Conservation (phyloP, 495 filamentous ascomycete species). For the Neurospora sublineolata region DNA sequence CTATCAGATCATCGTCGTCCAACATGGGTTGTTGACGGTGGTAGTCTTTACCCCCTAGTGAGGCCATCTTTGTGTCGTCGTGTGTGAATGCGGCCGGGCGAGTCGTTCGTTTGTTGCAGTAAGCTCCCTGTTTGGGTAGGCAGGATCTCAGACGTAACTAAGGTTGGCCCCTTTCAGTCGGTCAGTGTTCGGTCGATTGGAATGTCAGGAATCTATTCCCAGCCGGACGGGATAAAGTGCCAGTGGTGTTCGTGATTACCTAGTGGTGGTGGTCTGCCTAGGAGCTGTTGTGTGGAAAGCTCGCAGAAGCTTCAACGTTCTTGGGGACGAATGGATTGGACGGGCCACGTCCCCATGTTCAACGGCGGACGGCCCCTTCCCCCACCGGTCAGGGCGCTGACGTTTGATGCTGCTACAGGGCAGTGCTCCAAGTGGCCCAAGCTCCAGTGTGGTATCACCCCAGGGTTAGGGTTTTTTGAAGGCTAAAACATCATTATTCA, state of each 20-base stretch:
- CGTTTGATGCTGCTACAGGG: not conserved
- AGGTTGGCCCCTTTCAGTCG: not conserved
- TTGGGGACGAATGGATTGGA: not conserved
- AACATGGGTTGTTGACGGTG: not conserved
- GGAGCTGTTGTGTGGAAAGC: not conserved
- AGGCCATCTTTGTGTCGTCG: not conserved
- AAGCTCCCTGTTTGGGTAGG: not conserved
- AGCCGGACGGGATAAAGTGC: not conserved
- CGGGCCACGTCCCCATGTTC: not conserved
- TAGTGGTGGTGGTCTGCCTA: not conserved
- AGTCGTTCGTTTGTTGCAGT: not conserved
- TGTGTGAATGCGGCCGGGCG: not conserved
- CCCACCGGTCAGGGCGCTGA: not conserved
- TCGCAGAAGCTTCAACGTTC: not conserved
- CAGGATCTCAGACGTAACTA: not conserved
- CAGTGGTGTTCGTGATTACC: not conserved
- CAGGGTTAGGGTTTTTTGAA: not conserved
- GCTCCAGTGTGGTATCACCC: not conserved
- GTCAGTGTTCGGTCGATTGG: not conserved
- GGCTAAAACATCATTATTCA: not conserved
- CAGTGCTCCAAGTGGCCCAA: not conserved
- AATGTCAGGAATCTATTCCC: not conserved
- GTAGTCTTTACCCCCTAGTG: not conserved
- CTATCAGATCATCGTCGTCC: slow-evolving; percentile 80
- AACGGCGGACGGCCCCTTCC: not conserved